Percentiles rank a stretch among this genome's conserved stretches.
These are phyloP conservation scores for Zymoseptoria pseudotritici DNA, from an alignment of 2,329 filamentous ascomycete genomes.

Conservation along the genomic window DNA sequence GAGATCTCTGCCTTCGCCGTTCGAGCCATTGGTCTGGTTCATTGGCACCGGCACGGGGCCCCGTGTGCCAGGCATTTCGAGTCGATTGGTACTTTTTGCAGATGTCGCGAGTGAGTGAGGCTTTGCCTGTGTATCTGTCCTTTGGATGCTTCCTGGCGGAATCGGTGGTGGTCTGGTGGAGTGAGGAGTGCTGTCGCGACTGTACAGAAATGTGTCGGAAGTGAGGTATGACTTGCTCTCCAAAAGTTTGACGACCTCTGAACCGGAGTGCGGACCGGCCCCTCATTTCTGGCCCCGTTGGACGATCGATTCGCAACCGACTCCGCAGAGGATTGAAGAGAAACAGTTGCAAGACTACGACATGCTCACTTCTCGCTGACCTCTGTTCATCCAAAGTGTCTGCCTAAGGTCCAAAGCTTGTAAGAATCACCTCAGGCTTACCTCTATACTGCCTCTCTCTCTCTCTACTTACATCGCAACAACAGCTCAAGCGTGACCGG, in stretches of 20 bases:
- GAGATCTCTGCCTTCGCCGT: slow-evolving; percentile 42
- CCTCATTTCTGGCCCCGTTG: background rate
- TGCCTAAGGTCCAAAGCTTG: too few relatives aligned
- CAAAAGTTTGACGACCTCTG: background rate
- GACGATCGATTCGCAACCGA: background rate
- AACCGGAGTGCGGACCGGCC: background rate
- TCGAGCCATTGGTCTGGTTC: slow-evolving; percentile 14
- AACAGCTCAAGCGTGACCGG: background rate
- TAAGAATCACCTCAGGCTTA: too few relatives aligned
- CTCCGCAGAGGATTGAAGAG: background rate
- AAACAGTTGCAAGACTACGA: too few relatives aligned
- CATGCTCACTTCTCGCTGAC: too few relatives aligned
- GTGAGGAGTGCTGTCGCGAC: background rate
- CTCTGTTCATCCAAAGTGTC: too few relatives aligned
- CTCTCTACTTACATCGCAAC: background rate
- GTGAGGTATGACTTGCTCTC: background rate
- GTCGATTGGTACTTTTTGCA: background rate
- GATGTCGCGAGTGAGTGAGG: background rate
- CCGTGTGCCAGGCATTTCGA: slow-evolving; percentile 24
- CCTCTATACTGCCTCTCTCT: background rate
- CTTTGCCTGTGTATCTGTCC: background rate
- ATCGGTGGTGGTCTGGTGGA: background rate
- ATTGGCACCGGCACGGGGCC: slow-evolving; percentile 42
- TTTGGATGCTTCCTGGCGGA: background rate
- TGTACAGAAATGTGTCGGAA: background rate